Percentiles rank a stretch among this genome's conserved stretches.
Conservation (phyloP, 108 stramenopile genomes). For the Cyclotella cryptica region DNA sequence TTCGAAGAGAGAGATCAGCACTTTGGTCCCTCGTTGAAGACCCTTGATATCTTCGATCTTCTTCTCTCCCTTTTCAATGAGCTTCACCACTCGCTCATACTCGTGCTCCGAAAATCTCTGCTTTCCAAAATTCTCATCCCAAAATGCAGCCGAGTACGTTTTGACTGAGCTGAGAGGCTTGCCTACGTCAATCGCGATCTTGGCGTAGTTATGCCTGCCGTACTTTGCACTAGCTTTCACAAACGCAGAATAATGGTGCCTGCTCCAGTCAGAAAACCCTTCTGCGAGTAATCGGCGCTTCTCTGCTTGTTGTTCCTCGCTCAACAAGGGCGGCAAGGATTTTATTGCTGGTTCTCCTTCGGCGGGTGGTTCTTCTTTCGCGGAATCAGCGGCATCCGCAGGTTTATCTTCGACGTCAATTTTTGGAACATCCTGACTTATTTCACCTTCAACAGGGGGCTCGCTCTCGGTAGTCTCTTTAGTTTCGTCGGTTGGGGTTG, state of each 20-base stretch:
- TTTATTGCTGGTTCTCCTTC: conserved; percentile 48
- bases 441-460: conserved; percentile 24
- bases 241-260: conserved; percentile 91
- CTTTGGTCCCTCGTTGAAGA: conserved; percentile 69
- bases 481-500: conserved; percentile 11
- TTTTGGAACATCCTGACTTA: conserved; percentile 10
- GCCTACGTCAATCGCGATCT: conserved; percentile 81
- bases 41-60: conserved; percentile 77
- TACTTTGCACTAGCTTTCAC: conserved; percentile 91
- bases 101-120: conserved; percentile 83
- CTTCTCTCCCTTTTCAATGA: conserved; percentile 84
- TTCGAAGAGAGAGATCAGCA: conserved; percentile 81
- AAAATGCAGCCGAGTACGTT: conserved; percentile 72
- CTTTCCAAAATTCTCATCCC: conserved; percentile 76
- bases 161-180: conserved; percentile 69
- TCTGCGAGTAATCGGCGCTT: conserved; percentile 83
- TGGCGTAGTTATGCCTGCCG: conserved; percentile 42
- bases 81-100: conserved; percentile 85
- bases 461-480: conserved; percentile 25
- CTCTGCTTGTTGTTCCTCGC: conserved; percentile 64
- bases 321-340: conserved; percentile 68
- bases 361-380: conserved; percentile 20
- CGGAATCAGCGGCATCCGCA: not conserved
- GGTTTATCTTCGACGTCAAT: conserved; percentile 8
- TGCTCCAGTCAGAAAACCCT: conserved; percentile 94